These are phyloP conservation scores for Scedosporium dehoogii DNA, from an alignment of 2,329 filamentous ascomycete genomes.

Conservation along the genomic window DNA sequence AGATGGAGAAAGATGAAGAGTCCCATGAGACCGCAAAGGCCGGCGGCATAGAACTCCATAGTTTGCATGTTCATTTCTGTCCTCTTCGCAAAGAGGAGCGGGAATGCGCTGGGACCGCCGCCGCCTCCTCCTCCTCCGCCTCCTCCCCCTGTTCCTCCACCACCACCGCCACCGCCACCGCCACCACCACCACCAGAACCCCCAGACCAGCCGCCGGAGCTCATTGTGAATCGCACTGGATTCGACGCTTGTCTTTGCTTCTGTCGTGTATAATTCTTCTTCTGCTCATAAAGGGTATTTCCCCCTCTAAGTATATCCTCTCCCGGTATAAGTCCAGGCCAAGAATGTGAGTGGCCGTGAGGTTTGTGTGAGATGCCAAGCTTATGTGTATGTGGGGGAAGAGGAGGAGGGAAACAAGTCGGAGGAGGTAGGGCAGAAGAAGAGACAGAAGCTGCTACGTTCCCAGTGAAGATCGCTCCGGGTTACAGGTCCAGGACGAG, in stretches of 20 bases:
- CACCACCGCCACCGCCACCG: not conserved
- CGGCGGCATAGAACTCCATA: slow-evolving; percentile 10
- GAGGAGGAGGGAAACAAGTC: not conserved
- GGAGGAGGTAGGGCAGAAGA: not conserved
- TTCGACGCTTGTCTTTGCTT: not conserved
- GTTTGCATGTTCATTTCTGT: slow-evolving; percentile 9
- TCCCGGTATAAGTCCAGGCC: not conserved
- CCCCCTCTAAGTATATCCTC: not conserved
- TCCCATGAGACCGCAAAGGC: slow-evolving; percentile 8
- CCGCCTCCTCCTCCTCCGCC: not conserved
- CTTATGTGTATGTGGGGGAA: not conserved
- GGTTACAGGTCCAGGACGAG: not conserved
- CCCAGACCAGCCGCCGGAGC: slow-evolving; percentile 8
- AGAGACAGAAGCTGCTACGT: not conserved
- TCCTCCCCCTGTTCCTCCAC: not conserved
- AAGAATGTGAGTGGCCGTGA: not conserved
- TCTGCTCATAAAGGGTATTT: not conserved
- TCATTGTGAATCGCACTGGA: slow-evolving; percentile 10
- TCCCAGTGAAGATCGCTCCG: not conserved
- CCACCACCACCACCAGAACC: not conserved
- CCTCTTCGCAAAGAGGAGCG: slow-evolving; percentile 10
- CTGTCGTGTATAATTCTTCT: not conserved
- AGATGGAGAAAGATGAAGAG: slow-evolving; percentile 10
- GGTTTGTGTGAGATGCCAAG: not conserved
- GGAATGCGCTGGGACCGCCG: not conserved